phyloP scores from a whole-genome alignment of 2,329 filamentous ascomycete species.

The Macrophomina phaseolina region DNA sequence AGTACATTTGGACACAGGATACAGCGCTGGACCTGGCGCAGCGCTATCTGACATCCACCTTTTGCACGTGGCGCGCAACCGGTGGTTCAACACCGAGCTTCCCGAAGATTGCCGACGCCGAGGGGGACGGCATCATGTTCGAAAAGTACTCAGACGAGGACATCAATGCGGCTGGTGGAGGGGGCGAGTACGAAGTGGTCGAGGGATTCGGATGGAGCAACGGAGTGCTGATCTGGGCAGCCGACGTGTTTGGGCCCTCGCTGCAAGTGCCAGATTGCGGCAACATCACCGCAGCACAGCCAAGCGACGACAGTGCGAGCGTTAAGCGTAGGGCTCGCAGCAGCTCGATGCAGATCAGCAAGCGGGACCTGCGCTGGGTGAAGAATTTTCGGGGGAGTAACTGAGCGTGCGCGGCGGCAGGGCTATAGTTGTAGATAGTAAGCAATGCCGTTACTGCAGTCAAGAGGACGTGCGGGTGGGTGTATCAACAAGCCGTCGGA shows the following conservation, averaged over 20 bases:
- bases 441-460: not conserved
- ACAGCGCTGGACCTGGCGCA: constrained; percentile 66
- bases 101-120: constrained; percentile 57
- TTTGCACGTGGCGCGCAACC: constrained; percentile 73
- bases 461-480: not conserved
- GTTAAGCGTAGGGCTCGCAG: constrained; percentile 8
- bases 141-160: constrained; percentile 70
- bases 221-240: constrained; percentile 70
- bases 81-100: constrained; percentile 64
- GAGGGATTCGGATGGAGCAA: constrained; percentile 76
- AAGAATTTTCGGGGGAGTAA: constrained; percentile 9
- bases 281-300: constrained; percentile 18
- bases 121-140: constrained; percentile 67
- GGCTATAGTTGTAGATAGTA: not conserved
- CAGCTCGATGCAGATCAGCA: constrained; percentile 25
- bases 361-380: constrained; percentile 22
- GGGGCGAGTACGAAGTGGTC: constrained; percentile 72
- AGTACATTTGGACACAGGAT: constrained; percentile 60
- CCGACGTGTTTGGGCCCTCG: constrained; percentile 64
- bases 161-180: constrained; percentile 66
- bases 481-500: not conserved
- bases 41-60: constrained; percentile 70
- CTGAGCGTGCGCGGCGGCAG: not conserved
- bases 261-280: constrained; percentile 58
- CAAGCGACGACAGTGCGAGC: constrained; percentile 3